These are phyloP conservation scores for Microbotryum silenes-acaulis DNA, from an alignment of 1,284 basidiomycete genomes.

Conservation along the genomic window DNA sequence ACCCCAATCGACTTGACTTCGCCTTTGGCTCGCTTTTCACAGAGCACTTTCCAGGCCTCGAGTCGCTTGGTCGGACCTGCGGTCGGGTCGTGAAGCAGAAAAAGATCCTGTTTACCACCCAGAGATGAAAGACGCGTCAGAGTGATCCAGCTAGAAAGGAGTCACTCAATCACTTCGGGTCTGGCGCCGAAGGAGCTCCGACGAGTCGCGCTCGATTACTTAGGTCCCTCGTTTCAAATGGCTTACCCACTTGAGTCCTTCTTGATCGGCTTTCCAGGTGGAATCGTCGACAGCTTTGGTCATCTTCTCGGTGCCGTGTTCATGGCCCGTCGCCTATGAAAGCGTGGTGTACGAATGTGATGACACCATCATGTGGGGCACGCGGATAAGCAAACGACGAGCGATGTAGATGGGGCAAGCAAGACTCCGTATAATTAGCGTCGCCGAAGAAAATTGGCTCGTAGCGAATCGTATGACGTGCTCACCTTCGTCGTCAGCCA, in stretches of 20 bases:
- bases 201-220: no score
- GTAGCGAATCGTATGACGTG: not conserved
- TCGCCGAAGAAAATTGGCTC: not conserved
- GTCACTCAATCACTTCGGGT: no score
- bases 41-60: slow-evolving; percentile 57
- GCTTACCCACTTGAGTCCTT: slow-evolving; percentile 45
- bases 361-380: no score
- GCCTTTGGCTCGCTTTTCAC: slow-evolving; percentile 53
- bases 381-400: no score
- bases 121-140: no score
- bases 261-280: slow-evolving; percentile 13
- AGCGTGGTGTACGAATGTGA: no score
- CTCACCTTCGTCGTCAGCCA: slow-evolving; percentile 51
- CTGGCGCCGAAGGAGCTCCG: no score
- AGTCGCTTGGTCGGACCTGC: slow-evolving; percentile 55
- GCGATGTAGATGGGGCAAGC: no score
- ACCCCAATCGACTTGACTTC: slow-evolving; percentile 66
- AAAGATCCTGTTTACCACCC: slow-evolving; percentile 49
- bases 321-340: no score
- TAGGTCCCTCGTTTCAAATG: not conserved
- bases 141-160: slow-evolving; percentile 46
- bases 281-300: no score
- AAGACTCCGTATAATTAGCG: not conserved
- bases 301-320: no score
- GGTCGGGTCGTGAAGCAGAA: slow-evolving; percentile 64